phyloP scores from a whole-genome alignment of 768 basidiomycete genomes.

The Leucosporidium yakuticum region DNA sequence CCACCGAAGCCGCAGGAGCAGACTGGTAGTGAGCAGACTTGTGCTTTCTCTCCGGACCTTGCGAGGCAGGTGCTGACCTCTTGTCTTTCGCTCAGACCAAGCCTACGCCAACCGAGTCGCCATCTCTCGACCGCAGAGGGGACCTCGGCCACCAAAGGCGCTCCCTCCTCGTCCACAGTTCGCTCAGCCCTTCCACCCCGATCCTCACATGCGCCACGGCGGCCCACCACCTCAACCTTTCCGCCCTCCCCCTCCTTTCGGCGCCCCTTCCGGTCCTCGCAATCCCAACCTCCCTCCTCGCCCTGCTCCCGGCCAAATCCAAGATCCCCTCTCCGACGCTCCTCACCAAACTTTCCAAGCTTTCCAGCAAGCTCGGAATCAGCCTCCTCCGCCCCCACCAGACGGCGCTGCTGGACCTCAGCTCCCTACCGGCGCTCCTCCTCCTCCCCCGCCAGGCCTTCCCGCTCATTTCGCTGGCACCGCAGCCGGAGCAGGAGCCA shows the following conservation, averaged over 20 bases:
- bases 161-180: neutral
- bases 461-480: neutral
- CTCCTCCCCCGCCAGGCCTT: constrained; percentile 2
- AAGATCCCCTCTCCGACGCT: constrained; percentile 12
- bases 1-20: constrained; percentile 36
- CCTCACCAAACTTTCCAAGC: constrained; percentile 18
- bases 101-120: neutral
- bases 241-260: constrained; percentile 35
- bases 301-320: constrained; percentile 15
- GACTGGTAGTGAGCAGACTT: constrained; percentile 15
- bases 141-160: neutral
- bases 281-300: constrained; percentile 16
- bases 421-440: neutral
- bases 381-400: constrained; percentile 5
- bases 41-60: neutral
- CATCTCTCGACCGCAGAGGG: neutral
- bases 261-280: constrained; percentile 16
- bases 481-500: constrained; percentile 46
- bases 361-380: constrained; percentile 18
- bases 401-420: neutral
- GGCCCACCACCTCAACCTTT: constrained; percentile 34
- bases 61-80: neutral
- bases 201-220: constrained; percentile 39
- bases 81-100: constrained; percentile 1
- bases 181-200: constrained; percentile 37